phyloP scores from a whole-genome alignment of 2,329 filamentous ascomycete genomes.

The Ceratocystis variospora region DNA sequence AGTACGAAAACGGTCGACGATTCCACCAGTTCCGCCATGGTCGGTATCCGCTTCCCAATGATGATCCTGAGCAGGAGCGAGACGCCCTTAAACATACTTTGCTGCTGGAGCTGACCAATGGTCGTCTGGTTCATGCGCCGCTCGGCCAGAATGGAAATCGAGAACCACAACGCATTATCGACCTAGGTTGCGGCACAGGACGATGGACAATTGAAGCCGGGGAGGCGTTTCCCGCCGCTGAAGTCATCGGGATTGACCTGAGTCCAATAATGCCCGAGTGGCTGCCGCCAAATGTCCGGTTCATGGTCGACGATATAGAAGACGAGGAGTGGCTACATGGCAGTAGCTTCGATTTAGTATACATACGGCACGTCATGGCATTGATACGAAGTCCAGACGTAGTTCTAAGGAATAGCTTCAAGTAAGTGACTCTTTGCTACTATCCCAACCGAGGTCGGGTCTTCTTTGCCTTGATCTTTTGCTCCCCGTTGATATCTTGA shows the following conservation, averaged over 20 bases:
- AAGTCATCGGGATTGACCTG: conserved; percentile 31
- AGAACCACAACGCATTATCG: conserved; percentile 31
- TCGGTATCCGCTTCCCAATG: conserved; percentile 36
- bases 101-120: conserved; percentile 32
- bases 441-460: background rate
- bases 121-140: conserved; percentile 30
- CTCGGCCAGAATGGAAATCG: conserved; percentile 25
- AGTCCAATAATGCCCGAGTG: conserved; percentile 35
- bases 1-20: conserved; percentile 20
- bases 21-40: conserved; percentile 34
- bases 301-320: conserved; percentile 49
- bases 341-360: conserved; percentile 42
- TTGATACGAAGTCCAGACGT: conserved; percentile 38
- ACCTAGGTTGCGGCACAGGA: conserved; percentile 39
- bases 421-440: conserved; percentile 22
- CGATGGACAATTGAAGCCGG: conserved; percentile 40
- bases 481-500: background rate
- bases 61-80: conserved; percentile 33
- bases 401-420: conserved; percentile 31
- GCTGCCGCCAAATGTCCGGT: conserved; percentile 46
- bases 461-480: background rate
- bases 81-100: conserved; percentile 34
- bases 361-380: conserved; percentile 36
- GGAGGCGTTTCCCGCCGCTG: conserved; percentile 30
- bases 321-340: conserved; percentile 37